phyloP scores from a whole-genome alignment of 2,329 filamentous ascomycete genomes.

The Fusarium falciforme region DNA sequence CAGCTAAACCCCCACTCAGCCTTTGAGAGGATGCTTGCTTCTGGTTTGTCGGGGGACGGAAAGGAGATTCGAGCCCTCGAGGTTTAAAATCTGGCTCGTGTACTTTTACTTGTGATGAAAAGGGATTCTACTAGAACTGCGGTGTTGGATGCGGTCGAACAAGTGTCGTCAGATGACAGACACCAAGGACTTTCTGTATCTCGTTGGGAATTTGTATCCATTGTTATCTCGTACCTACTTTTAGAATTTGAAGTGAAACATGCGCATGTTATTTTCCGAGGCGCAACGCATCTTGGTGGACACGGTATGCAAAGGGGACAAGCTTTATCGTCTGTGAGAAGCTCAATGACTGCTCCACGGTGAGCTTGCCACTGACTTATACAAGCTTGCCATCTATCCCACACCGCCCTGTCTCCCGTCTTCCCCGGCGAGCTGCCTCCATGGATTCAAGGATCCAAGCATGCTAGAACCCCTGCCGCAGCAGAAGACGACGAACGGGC shows the following conservation, averaged over 20 bases:
- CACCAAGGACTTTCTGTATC: not conserved
- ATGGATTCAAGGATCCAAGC: slow-evolving; percentile 8
- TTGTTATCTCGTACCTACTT: slow-evolving; percentile 10
- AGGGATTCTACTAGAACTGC: slow-evolving; percentile 16
- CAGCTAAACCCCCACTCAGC: slow-evolving; percentile 66
- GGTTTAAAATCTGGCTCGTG: slow-evolving; percentile 21
- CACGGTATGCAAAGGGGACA: slow-evolving; percentile 8
- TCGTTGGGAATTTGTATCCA: slow-evolving; percentile 5
- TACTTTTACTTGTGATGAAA: slow-evolving; percentile 32
- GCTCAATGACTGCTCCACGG: not conserved
- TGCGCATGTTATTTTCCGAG: not conserved
- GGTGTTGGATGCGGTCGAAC: slow-evolving; percentile 10
- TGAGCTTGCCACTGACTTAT: not conserved
- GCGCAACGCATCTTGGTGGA: slow-evolving; percentile 3
- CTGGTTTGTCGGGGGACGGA: not conserved
- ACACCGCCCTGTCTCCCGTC: slow-evolving; percentile 15
- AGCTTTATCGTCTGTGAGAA: not conserved
- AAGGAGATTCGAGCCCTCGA: not conserved
- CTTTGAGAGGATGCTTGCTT: not conserved
- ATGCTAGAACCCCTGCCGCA: slow-evolving; percentile 25
- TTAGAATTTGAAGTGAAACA: slow-evolving; percentile 15
- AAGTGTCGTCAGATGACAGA: slow-evolving; percentile 10
- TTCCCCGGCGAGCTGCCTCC: slow-evolving; percentile 11
- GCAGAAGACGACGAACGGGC: slow-evolving; percentile 4
- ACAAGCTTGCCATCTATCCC: slow-evolving; percentile 1